Percentiles rank a stretch among this genome's conserved stretches.
Conservation (phyloP, 805 yeast species). For the Cyberlindnera misumaiensis region DNA sequence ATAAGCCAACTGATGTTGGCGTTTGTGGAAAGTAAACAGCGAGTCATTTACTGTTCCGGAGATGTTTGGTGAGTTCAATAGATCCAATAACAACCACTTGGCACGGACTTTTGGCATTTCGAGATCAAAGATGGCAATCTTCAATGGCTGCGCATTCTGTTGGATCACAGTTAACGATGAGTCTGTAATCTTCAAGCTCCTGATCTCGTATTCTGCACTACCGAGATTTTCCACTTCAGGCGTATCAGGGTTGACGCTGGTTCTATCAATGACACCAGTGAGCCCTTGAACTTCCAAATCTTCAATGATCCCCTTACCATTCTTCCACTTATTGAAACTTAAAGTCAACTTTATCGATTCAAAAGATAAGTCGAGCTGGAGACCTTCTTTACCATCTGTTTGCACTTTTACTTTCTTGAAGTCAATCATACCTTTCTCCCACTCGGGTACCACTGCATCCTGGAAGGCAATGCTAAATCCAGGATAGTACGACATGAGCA, state of each 20-base stretch:
- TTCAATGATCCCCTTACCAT: conserved; percentile 78
- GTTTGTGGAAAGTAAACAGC: conserved; percentile 68
- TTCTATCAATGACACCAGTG: conserved; percentile 75
- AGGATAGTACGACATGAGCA: conserved; percentile 64
- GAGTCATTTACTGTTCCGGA: conserved; percentile 73
- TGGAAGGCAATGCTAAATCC: conserved; percentile 78
- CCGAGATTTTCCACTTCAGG: conserved; percentile 26
- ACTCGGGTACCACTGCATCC: conserved; percentile 86
- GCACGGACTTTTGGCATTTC: conserved; percentile 56
- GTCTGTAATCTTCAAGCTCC: conserved; percentile 42
- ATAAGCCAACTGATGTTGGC: conserved; percentile 51
- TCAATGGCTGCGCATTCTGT: conserved; percentile 19
- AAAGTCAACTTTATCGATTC: conserved; percentile 76
- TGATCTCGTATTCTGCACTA: conserved; percentile 33
- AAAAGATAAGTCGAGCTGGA: conserved; percentile 72
- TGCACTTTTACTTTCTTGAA: conserved; percentile 70
- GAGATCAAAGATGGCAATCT: conserved; percentile 56
- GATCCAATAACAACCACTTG: conserved; percentile 53
- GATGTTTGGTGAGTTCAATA: conserved; percentile 61
- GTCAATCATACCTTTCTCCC: conserved; percentile 80
- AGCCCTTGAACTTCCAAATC: conserved; percentile 75
- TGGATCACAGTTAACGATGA: conserved; percentile 36
- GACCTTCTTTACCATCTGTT: conserved; percentile 59
- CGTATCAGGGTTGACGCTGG: conserved; percentile 21
- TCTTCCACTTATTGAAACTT: conserved; percentile 79